Base-by-base conservation (phyloP, 345 rosid genomes). In the Eucalyptus polybractea region DNA sequence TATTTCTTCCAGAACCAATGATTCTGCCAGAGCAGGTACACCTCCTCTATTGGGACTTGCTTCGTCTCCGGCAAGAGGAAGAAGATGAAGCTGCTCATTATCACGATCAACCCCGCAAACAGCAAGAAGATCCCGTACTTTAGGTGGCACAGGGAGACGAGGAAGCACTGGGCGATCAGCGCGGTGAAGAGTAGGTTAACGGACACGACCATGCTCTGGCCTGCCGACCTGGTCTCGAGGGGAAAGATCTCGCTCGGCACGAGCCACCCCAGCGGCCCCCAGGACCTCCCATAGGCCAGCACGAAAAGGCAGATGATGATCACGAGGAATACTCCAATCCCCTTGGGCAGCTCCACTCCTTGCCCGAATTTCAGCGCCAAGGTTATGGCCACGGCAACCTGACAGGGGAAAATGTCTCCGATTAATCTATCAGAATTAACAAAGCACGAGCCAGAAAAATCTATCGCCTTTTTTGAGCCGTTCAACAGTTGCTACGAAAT, bases 201-300 rank as follows among this genome's bases (percentile, higher is more conserved):
- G 29, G 96, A 95, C 50, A 96, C 99, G 88, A 97, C 99, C 69
- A 96, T 86, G 81, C 98, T 97, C 92, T 96, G 99, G 25, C 99
- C 99, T 4, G 99, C 99, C 42, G 99, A 97, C 85, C 99, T 92
- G 4, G 98, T 97, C 93, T 97, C 99, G 91, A 96, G 86, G 2
- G 98, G 99, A 87, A 97, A 97, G 37, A 97, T 76, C 93, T 97
- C 99, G 65, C 99, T 96, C 8, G 99, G 99, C 49, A 96, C 99
- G 37, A 97, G 91, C 99, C 99, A 97, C 13, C 99, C 99, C n/a
- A 97, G 93, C 31, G 99, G 99, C 8, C 99, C 99, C 99, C 99
- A 97, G 1, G 99, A 97, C 90, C 99, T 94, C 13, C 99, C 99
- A 19, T 96, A 96, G 3, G 99, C 97, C 67, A 96, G 88, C 27